A percentile compares a stretch with the other conserved stretches of the same genome.
phyloP scores from a whole-genome alignment of 768 basidiomycete genomes.

The Crassisporium funariophilum region DNA sequence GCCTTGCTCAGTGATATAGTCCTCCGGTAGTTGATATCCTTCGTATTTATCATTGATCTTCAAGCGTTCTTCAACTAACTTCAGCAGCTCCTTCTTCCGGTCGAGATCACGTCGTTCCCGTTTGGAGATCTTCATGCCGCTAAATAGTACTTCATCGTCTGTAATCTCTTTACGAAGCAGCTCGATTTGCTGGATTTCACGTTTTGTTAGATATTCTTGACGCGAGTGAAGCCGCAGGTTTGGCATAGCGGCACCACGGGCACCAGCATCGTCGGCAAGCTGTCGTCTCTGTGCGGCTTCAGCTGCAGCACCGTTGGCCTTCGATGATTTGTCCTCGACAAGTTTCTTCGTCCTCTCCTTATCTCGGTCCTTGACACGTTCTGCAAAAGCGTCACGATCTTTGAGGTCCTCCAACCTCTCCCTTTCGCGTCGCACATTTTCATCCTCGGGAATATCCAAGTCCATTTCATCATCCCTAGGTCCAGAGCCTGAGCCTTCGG shows the following conservation, averaged over 20 bases:
- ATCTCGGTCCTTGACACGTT: conserved; percentile 83
- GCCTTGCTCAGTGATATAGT: conserved; percentile 97
- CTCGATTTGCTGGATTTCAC: conserved; percentile 95
- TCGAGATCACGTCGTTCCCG: conserved; percentile 81
- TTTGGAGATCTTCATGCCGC: conserved; percentile 88
- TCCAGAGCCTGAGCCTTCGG: conserved; percentile 16
- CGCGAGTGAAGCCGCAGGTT: conserved; percentile 86
- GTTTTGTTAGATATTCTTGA: conserved; percentile 94
- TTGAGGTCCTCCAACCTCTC: conserved; percentile 77
- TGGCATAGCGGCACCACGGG: conserved; percentile 56
- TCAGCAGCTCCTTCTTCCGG: conserved; percentile 88
- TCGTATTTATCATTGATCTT: conserved; percentile 96
- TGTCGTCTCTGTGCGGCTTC: conserved; percentile 82
- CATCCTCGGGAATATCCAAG: conserved; percentile 65
- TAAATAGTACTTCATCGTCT: conserved; percentile 90
- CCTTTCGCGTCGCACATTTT: conserved; percentile 66
- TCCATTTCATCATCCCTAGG: conserved; percentile 39
- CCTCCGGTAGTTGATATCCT: conserved; percentile 95
- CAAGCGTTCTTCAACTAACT: conserved; percentile 90
- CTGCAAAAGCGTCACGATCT: conserved; percentile 93
- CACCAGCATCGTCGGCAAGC: conserved; percentile 77
- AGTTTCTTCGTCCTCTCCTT: conserved; percentile 85
- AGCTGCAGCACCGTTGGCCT: conserved; percentile 67
- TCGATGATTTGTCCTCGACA: conserved; percentile 89
- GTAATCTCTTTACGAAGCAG: conserved; percentile 89